These are phyloP conservation scores for Myriangium duriaei DNA, from an alignment of 2,329 filamentous ascomycete species.

Conservation along the genomic window DNA sequence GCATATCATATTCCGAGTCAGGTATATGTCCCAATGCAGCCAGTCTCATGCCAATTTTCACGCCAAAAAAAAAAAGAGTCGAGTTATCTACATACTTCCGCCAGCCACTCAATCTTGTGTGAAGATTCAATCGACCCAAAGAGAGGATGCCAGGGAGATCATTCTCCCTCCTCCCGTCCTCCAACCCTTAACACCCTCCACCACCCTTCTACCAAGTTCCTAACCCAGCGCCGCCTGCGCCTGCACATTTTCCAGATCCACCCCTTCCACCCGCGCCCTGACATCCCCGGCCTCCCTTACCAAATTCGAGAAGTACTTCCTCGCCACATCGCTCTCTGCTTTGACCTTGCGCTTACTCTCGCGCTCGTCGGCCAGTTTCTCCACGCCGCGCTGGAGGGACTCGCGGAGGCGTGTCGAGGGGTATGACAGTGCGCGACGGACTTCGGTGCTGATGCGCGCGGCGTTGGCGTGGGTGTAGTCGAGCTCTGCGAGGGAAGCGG, in stretches of 20 bases:
- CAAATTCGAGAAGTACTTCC: slow-evolving; percentile 82
- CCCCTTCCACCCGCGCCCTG: slow-evolving; percentile 34
- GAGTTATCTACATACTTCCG: too few relatives aligned
- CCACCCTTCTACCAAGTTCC: not conserved
- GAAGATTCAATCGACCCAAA: too few relatives aligned
- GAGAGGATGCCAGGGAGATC: too few relatives aligned
- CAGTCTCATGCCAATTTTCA: too few relatives aligned
- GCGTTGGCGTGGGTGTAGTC: slow-evolving; percentile 92
- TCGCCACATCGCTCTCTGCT: slow-evolving; percentile 71
- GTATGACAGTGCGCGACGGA: slow-evolving; percentile 76
- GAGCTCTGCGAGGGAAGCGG: slow-evolving; percentile 62
- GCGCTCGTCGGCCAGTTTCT: slow-evolving; percentile 54
- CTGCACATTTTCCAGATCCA: slow-evolving; percentile 38
- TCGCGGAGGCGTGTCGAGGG: slow-evolving; percentile 79
- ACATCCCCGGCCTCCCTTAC: slow-evolving; percentile 49
- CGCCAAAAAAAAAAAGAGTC: too few relatives aligned
- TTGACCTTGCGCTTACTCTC: slow-evolving; percentile 73
- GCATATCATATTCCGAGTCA: too few relatives aligned
- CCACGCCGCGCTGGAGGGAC: slow-evolving; percentile 70
- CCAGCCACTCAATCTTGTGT: too few relatives aligned
- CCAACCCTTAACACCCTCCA: not conserved
- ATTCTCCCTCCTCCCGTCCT: not conserved
- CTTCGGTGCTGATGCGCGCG: slow-evolving; percentile 67
- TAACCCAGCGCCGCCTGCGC: slow-evolving; percentile 16
- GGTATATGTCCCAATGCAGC: too few relatives aligned